Evolutionary conservation across 1,139 yeast genomes (phyloP).

Genomic region (Pichia cactophila): DNA sequence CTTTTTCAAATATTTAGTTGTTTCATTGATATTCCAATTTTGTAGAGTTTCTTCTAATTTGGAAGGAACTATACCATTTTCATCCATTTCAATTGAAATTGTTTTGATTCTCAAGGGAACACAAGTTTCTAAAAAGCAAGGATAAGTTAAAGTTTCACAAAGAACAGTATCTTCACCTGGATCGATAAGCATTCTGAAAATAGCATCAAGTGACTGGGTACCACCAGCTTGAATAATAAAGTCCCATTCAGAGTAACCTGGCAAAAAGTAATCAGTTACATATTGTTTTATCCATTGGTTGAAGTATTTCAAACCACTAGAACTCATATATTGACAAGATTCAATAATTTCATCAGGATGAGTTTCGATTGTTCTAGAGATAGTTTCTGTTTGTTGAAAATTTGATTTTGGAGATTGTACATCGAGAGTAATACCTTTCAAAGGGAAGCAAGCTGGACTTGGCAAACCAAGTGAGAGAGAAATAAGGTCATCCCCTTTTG

Average conservation of each 20-base stretch:
- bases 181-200: constrained; percentile 49
- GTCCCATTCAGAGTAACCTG: constrained; percentile 45
- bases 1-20: constrained; percentile 12
- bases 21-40: constrained; percentile 43
- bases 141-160: constrained; percentile 50
- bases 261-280: constrained; percentile 19
- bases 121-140: constrained; percentile 50
- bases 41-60: constrained; percentile 47
- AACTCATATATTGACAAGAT: constrained; percentile 25
- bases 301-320: constrained; percentile 22
- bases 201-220: constrained; percentile 57
- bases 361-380: constrained; percentile 30
- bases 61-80: constrained; percentile 36
- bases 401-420: constrained; percentile 20
- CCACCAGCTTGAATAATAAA: constrained; percentile 55
- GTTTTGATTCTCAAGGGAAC: constrained; percentile 42
- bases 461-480: constrained; percentile 28
- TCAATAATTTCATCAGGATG: constrained; percentile 25
- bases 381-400: constrained; percentile 19
- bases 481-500: constrained; percentile 15
- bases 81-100: constrained; percentile 44
- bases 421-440: constrained; percentile 20
- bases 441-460: constrained; percentile 25
- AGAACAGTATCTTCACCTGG: constrained; percentile 45
- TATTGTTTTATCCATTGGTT: constrained; percentile 20